Base-by-base conservation (phyloP, 2,329 filamentous ascomycete species). In the Mycosphaerella arachidis region DNA sequence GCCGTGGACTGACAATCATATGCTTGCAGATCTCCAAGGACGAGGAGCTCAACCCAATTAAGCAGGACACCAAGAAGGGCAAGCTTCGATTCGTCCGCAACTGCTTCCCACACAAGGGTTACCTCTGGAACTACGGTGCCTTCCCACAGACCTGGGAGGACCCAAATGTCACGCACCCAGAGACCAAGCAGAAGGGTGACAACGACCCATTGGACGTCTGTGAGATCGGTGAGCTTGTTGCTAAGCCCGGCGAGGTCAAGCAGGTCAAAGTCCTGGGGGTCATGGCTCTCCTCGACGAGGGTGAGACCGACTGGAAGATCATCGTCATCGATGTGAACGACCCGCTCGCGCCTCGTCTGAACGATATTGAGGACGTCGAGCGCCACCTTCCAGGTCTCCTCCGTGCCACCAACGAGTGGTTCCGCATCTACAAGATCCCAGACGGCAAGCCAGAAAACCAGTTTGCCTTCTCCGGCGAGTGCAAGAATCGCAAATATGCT, bases 391-490 rank as follows among this genome's bases (percentile, higher is more conserved):
- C 94, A 63, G 94, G 94, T 72, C 91, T 99, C 62, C 86, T 99
- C 77, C 90, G 94, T 70, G 94, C 94, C 75, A 97, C 93, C 76
- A 99, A 99, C 76, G 94, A 99, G 84, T 99, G 94, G 94, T 99
- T 99, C 92, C 92, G 94, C 79, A 99, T 99, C 86, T 99, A 99
- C 89, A 99, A 99, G 86, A 99, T 99, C 81, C 94, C 94, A 76
- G 94, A 99, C 76, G 94, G 94, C 84, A 99, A 99, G 92, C 92
- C 93, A 73, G 94, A 99, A 89, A 99, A 99, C 87, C 94, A 97
- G 83, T 99, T 99, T 76, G 94, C 94, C 73, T 99, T 99, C 84
- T 97, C 92, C 62, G 94, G 94, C 83, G 94, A 99, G 85, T 97
- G 93, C 90, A 99, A 99, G 89, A 99, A 99, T 88, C 96, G 92